Percentiles rank a stretch among this genome's conserved stretches.
These are phyloP conservation scores for Nannizzia gypsea DNA, from an alignment of 2,329 filamentous ascomycete species.

Conservation along the genomic window DNA sequence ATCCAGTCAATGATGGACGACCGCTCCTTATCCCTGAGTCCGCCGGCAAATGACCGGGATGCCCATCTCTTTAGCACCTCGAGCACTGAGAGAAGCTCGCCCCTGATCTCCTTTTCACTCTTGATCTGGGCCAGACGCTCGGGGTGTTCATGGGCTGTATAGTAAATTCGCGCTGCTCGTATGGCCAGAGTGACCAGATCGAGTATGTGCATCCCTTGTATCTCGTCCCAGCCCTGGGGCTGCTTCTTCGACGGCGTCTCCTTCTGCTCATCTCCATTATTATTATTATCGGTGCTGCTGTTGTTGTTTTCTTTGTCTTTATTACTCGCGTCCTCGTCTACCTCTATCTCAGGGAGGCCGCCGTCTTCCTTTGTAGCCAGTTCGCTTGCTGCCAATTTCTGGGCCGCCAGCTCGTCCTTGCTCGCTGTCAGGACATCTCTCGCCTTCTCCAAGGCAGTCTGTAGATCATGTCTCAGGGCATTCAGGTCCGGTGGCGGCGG, in stretches of 20 bases:
- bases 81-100: conserved; percentile 73
- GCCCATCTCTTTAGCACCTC: conserved; percentile 90
- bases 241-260: conserved; percentile 15
- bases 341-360: not conserved
- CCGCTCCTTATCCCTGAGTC: conserved; percentile 67
- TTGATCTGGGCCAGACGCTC: conserved; percentile 77
- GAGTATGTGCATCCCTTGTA: conserved; percentile 83
- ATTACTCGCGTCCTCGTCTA: conserved; percentile 24
- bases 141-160: conserved; percentile 80
- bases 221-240: conserved; percentile 63
- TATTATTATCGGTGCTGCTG: conserved; percentile 16
- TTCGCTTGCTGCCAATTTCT: conserved; percentile 14
- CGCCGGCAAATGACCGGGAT: conserved; percentile 70
- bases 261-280: conserved; percentile 12
- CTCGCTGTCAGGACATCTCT: conserved; percentile 50
- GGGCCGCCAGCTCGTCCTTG: conserved; percentile 23
- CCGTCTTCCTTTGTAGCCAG: not conserved
- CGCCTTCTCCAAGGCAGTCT: conserved; percentile 57
- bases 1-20: conserved; percentile 70
- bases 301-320: conserved; percentile 10
- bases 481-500: conserved; percentile 72
- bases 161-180: conserved; percentile 88
- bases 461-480: conserved; percentile 60
- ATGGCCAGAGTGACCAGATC: conserved; percentile 94
- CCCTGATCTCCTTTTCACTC: conserved; percentile 71